phyloP scores from a whole-genome alignment of 805 yeast genomes.

The Candida parachauliodes region DNA sequence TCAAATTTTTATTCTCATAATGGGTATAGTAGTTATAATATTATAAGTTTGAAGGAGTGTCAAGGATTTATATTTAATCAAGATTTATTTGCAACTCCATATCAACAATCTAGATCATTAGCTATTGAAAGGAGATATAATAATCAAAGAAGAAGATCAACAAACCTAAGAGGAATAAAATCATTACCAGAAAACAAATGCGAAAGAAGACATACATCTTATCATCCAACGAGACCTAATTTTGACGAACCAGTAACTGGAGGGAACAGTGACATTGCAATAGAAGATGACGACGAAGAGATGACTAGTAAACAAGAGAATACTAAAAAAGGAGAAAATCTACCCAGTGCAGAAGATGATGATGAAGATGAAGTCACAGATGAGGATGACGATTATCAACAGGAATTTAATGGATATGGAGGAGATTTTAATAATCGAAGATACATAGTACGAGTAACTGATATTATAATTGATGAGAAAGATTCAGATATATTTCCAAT shows the following conservation, averaged over 20 bases:
- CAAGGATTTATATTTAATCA: conserved; percentile 80
- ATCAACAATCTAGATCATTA: conserved; percentile 50
- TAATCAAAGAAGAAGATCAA: conserved; percentile 9
- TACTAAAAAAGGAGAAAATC: conserved; percentile 2
- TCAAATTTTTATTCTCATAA: conserved; percentile 27
- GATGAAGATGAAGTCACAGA: conserved; percentile 11
- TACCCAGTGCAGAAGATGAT: conserved; percentile 14
- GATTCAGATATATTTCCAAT: conserved; percentile 28
- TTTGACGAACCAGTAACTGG: conserved; percentile 7
- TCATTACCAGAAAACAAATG: too few relatives aligned
- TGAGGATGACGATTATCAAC: conserved; percentile 13
- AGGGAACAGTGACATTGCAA: conserved; percentile 13
- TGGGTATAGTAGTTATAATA: conserved; percentile 21
- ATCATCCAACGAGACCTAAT: conserved; percentile 22
- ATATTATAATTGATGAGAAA: conserved; percentile 33
- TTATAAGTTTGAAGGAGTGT: conserved; percentile 52
- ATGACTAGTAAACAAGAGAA: conserved; percentile 14
- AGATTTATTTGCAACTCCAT: conserved; percentile 68
- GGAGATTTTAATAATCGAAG: conserved; percentile 20
- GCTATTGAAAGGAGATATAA: conserved; percentile 32
- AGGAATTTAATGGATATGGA: conserved; percentile 17
- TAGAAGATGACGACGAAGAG: conserved; percentile 15
- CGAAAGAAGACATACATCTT: conserved; percentile 26
- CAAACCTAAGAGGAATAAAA: too few relatives aligned
- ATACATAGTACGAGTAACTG: conserved; percentile 40